Conservation (phyloP, 371 early-diverging fungal genomes). For the Lichtheimia hyalospora region DNA sequence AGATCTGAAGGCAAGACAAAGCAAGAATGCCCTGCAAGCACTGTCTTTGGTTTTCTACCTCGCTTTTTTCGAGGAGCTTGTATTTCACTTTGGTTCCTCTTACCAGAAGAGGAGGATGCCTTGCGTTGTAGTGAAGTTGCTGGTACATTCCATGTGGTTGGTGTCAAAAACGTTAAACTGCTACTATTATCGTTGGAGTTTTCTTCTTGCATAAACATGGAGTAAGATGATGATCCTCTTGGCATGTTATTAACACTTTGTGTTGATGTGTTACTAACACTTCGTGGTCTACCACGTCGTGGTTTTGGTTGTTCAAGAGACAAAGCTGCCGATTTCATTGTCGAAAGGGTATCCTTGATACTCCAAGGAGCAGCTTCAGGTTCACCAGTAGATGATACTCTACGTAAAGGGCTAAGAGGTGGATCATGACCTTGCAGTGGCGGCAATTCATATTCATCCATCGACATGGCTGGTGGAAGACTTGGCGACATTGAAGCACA, state of each 20-base stretch:
- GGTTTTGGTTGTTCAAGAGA: slow-evolving; percentile 3
- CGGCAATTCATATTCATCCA: slow-evolving; percentile 4
- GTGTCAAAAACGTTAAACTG: slow-evolving; percentile 48
- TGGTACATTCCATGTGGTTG: slow-evolving; percentile 46
- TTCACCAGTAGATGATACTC: neutral
- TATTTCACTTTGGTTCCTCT: slow-evolving; percentile 34
- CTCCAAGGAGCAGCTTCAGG: slow-evolving; percentile 10
- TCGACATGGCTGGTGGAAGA: no score
- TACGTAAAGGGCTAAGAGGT: slow-evolving; percentile 2
- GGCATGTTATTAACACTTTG: neutral
- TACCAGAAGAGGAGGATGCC: slow-evolving; percentile 34
- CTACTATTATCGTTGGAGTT: slow-evolving; percentile 23
- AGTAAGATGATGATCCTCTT: slow-evolving; percentile 11
- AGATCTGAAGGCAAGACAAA: slow-evolving; percentile 27
- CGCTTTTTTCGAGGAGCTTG: slow-evolving; percentile 46
- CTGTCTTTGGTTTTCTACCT: slow-evolving; percentile 48
- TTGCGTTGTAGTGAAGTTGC: slow-evolving; percentile 2
- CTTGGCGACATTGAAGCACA: no score
- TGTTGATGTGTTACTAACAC: slow-evolving; percentile 2
- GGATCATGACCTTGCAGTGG: slow-evolving; percentile 14
- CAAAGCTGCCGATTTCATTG: neutral
- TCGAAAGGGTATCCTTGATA: neutral
- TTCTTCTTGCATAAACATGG: slow-evolving; percentile 17
- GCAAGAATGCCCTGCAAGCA: slow-evolving; percentile 52
- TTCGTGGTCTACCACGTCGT: neutral